These are phyloP conservation scores for Sporisorium exsertum DNA, from an alignment of 1,284 basidiomycete genomes.

Conservation along the genomic window DNA sequence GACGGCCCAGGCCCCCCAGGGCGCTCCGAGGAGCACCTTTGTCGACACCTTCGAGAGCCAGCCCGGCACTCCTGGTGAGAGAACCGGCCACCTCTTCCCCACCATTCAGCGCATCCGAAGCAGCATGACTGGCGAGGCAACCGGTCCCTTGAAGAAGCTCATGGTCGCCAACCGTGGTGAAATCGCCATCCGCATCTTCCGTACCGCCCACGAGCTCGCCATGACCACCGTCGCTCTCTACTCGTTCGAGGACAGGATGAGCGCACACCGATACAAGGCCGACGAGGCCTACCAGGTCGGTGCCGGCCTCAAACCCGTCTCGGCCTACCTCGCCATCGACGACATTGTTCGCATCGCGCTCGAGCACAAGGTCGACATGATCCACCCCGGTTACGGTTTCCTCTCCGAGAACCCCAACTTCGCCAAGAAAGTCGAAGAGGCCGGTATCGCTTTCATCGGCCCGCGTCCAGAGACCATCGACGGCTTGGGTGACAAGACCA, in stretches of 20 bases:
- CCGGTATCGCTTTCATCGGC: constrained; percentile 96
- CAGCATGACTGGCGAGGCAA: constrained; percentile 51
- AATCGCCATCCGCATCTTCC: constrained; percentile 98
- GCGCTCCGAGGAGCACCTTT: constrained; percentile 57
- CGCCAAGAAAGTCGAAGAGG: constrained; percentile 94
- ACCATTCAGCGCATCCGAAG: constrained; percentile 63
- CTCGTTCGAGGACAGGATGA: constrained; percentile 95
- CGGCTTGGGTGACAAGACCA: constrained; percentile 97
- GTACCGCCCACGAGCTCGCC: constrained; percentile 97
- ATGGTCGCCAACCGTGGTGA: constrained; percentile 72
- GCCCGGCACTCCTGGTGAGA: constrained; percentile 61
- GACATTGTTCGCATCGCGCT: constrained; percentile 80
- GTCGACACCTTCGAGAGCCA: constrained; percentile 63
- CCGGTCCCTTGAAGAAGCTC: constrained; percentile 62
- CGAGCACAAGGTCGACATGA: constrained; percentile 99
- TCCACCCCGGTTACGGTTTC: constrained; percentile 91
- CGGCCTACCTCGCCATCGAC: constrained; percentile 95
- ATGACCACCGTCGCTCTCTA: constrained; percentile 99
- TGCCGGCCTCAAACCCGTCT: constrained; percentile 92
- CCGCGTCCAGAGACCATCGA: constrained; percentile 97
- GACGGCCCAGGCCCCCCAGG: constrained; percentile 50
- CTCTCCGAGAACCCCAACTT: constrained; percentile 96
- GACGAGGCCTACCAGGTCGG: constrained; percentile 99
- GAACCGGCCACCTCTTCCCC: constrained; percentile 63
- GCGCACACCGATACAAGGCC: constrained; percentile 97